Base-by-base conservation (phyloP, 2,329 filamentous ascomycete genomes). In the Diaporthe destruens region DNA sequence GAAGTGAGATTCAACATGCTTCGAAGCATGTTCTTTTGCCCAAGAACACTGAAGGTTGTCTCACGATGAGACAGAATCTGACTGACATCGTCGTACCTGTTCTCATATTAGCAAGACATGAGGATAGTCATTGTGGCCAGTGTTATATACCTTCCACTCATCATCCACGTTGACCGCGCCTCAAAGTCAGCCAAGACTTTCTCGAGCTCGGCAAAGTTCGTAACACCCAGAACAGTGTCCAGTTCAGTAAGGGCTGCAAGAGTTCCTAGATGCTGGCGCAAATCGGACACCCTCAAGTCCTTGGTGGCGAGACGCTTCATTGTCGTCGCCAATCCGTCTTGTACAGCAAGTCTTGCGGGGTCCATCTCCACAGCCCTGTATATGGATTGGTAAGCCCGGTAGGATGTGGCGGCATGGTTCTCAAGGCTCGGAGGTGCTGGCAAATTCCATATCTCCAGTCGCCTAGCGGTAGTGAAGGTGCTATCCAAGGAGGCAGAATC, bases 371-470 rank as follows among this genome's bases (percentile, higher is more conserved):
- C 85, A 3, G 92, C 90, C 75, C 90, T 91, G 78, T 94, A 89
- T 74, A 98, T 87, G 29, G 90, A 90, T 80, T 98, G 94, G 73
- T 97, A 95, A 0, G 91, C 90, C 77, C 92, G 93, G 82, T 97
- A 98, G 0, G 96, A 85, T 0, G 90, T 91, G 3, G 92, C 91
- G 1, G 91, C 86, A 71, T 92, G 89, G 39, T 89, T 91, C 16
- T 87, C 85, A 63, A 87, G 89, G 3, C 86, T 83, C 9, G 87
- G 85, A 0, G 95, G 93, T 0, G 91, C 91, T 18, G 94, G 93
- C 25, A 98, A 87, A 79, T 98, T 95, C 96, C 96, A 99, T 78
- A 96, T 92, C 76, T 96, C 95, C 20, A 98, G 85, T 75, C 92
- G 93, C 73, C 94, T 89, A 25, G 95, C 95, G 7, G 94, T 94